Base-by-base conservation (phyloP, 768 basidiomycete species). In the Suillus sp. region DNA sequence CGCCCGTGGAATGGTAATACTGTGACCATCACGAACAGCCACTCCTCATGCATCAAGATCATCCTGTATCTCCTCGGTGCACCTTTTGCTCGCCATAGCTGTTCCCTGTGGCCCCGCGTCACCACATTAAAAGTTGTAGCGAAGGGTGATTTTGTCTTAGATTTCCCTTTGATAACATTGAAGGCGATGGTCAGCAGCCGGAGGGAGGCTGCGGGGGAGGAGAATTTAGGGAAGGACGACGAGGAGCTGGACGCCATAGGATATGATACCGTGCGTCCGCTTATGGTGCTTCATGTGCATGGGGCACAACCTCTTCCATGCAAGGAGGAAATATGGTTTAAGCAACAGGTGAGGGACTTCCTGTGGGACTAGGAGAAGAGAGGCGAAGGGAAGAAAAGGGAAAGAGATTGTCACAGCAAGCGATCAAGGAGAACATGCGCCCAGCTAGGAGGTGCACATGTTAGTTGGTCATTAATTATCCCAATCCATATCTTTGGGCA, bases 241-340 rank as follows among this genome's bases (percentile, higher is more conserved):
- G 11, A 16, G 22, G 54, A 55, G n/a, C 35, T 16, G 14, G 54
- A 37, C 14, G 11, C 8, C 35, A 34, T 25, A 3, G 13, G 22
- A 25, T 47, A 4, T 14, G 14, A 47, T 27, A 7, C 16, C 18
- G 51, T 37, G 8, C 35, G 30, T 56, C 35, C 35, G 8, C 35
- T 56, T 18, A 25, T 16, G 35, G 35, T 55, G 14, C 22, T 55
- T 55, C 54, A 37, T 37, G 54, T 56, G 35, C 22, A 59, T 55
- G 13, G 47, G 16, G 59, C 35, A 37, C 22, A 22, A 37, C 14
- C 35, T 25, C 54, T 56, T 14, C 25, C 14, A 10, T 1, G 8
- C 4, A 20, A 22, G 8, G 35, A 56, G 54, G 22, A 25, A 18
- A 9, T 10, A 22, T 37, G 54, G 54, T 55, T 55, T 4, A 37